Evolutionary conservation across 2,329 filamentous ascomycete species (phyloP), one percentile per base, ranked within the genome.

Genomic region (Cercospora zeae-maydis): DNA sequence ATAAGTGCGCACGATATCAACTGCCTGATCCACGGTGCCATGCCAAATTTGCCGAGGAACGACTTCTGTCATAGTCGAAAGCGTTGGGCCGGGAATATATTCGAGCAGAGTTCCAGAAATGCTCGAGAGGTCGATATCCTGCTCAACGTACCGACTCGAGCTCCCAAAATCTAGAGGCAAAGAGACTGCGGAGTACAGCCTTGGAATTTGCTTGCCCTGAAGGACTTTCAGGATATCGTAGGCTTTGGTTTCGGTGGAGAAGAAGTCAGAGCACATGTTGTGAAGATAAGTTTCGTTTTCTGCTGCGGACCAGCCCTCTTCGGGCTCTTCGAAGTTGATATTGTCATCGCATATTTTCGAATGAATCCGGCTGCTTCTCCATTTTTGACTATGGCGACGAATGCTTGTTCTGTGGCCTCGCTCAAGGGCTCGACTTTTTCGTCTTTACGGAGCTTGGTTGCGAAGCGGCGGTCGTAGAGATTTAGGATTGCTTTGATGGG

Each of bases 401-500:
- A 58, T 19, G 33, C 55, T 7, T 45, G 8, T 24, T 61, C 58
- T 24, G 34, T 37, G 11, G 36, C 27, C 11, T 10, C 16, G 33
- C 11, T 36, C 58, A 49, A 61, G 21, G 49, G 47, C 4, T 39
- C 49, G 5, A 39, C 24, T 5, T 39, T 36, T 30, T 42, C 33
- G 21, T 61, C 58, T 61, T 27, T 39, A 36, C 58, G 47, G 2
- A 61, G 30, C 24, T 61, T 49, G 14, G 14, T 47, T 27, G 58
- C 30, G 30, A 61, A 61, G 21, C 58, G 58, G 19, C 58, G 58
- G 49, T 61, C 58, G 19, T 61, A 61, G 13, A 61, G 37, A 14
- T 61, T 61, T 19, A 56, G n/a, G 36, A 58, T 58, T 27, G 79
- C 76, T 69, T 13, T 45, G 2, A 21, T 21, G 19, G 42, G 16